Percentiles rank a stretch among this genome's conserved stretches.
Conservation (phyloP, 2,329 filamentous ascomycete species). For the Stagonosporopsis vannaccii region DNA sequence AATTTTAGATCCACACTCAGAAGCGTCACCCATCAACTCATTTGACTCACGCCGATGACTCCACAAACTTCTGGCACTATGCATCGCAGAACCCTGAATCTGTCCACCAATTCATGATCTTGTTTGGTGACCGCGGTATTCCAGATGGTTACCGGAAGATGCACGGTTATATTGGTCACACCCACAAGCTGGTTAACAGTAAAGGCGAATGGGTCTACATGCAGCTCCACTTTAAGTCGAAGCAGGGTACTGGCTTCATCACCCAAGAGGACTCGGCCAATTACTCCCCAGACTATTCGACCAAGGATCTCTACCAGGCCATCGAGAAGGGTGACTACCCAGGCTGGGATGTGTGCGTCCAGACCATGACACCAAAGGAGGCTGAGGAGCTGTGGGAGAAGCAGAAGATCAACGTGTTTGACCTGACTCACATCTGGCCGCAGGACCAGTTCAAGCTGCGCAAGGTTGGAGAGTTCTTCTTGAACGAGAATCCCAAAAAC, state of each 20-base stretch:
- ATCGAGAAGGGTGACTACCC: slow-evolving; percentile 63
- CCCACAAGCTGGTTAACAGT: slow-evolving; percentile 62
- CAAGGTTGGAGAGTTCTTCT: slow-evolving; percentile 60
- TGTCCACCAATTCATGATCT: slow-evolving; percentile 61
- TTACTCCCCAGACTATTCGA: slow-evolving; percentile 61
- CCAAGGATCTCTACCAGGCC: slow-evolving; percentile 61
- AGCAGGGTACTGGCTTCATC: slow-evolving; percentile 61
- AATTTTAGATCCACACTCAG: slow-evolving; percentile 68
- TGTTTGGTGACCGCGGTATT: slow-evolving; percentile 64
- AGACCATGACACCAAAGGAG: slow-evolving; percentile 61
- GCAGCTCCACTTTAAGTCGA: slow-evolving; percentile 62
- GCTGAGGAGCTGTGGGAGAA: slow-evolving; percentile 61
- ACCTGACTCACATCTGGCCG: slow-evolving; percentile 63
- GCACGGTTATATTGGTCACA: slow-evolving; percentile 63
- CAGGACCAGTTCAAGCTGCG: slow-evolving; percentile 61
- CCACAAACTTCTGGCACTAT: slow-evolving; percentile 73
- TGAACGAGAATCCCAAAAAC: slow-evolving; percentile 65
- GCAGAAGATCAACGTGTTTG: slow-evolving; percentile 63
- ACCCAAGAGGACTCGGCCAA: slow-evolving; percentile 60
- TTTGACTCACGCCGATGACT: slow-evolving; percentile 69
- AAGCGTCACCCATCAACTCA: slow-evolving; percentile 77
- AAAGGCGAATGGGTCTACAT: slow-evolving; percentile 61
- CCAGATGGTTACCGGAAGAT: slow-evolving; percentile 64
- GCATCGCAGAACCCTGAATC: slow-evolving; percentile 62
- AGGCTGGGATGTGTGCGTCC: slow-evolving; percentile 59